These are phyloP conservation scores for Coemansia biformis DNA, from an alignment of 192 early-diverging fungal genomes.

Conservation along the genomic window DNA sequence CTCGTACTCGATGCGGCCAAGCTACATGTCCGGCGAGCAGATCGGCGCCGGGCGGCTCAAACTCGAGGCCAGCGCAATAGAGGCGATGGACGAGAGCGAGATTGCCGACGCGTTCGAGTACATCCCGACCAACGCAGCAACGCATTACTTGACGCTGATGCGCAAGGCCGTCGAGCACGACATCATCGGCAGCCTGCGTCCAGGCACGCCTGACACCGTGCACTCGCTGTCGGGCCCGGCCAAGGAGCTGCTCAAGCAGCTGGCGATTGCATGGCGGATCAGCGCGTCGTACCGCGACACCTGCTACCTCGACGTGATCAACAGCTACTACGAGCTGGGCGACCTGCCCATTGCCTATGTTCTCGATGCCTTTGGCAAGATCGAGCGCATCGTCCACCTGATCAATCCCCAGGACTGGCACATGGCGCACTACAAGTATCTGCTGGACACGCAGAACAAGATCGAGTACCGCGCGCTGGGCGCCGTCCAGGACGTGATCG, in stretches of 20 bases:
- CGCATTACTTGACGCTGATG: slow-evolving; percentile 28
- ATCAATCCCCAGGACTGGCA: slow-evolving; percentile 48
- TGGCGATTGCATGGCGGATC: slow-evolving; percentile 42
- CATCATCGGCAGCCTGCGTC: slow-evolving; percentile 20
- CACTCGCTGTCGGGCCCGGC: slow-evolving; percentile 34
- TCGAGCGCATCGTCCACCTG: slow-evolving; percentile 44
- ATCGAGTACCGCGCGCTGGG: slow-evolving; percentile 39
- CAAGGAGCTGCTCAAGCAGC: slow-evolving; percentile 41
- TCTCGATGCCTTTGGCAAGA: slow-evolving; percentile 44
- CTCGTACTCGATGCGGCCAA: slow-evolving; percentile 34
- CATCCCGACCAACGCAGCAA: slow-evolving; percentile 33
- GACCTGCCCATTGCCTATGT: slow-evolving; percentile 33
- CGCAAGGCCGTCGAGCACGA: slow-evolving; percentile 32
- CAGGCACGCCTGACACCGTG: slow-evolving; percentile 7
- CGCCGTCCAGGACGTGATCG: slow-evolving; percentile 32
- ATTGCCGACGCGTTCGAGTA: slow-evolving; percentile 44
- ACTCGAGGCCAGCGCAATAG: slow-evolving; percentile 27
- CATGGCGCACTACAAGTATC: slow-evolving; percentile 32
- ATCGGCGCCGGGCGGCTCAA: slow-evolving; percentile 29
- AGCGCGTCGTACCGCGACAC: slow-evolving; percentile 39
- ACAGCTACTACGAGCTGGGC: slow-evolving; percentile 27
- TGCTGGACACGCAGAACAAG: slow-evolving; percentile 26
- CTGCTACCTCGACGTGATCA: slow-evolving; percentile 46
- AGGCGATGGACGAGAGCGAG: slow-evolving; percentile 28
- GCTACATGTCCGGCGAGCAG: slow-evolving; percentile 42